phyloP scores from a whole-genome alignment of 257 asterid species.

The Gentiana straminea region DNA sequence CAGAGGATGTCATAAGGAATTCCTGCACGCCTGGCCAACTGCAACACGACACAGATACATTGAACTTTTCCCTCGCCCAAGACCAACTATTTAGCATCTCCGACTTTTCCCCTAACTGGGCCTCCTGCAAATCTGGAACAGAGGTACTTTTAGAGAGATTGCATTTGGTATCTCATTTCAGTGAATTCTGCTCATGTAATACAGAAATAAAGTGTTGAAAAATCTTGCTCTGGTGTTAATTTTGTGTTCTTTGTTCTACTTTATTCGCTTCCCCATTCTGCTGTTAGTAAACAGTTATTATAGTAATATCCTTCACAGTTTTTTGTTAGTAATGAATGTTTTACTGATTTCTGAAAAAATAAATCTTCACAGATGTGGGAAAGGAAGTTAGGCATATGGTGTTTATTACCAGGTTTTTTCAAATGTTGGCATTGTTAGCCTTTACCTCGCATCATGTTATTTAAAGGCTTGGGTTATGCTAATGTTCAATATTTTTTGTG shows the following conservation, averaged over 20 bases:
- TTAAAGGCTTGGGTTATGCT: too few species aligned
- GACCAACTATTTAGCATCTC: conserved; percentile 78
- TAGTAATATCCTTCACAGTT: not conserved
- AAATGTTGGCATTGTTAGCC: not conserved
- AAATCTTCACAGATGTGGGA: not conserved
- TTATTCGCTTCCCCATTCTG: too few species aligned
- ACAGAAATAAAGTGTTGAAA: too few species aligned
- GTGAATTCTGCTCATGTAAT: too few species aligned
- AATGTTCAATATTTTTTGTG: not conserved
- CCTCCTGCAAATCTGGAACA: conserved; percentile 48
- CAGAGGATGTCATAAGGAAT: conserved; percentile 46
- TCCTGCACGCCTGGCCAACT: conserved; percentile 50
- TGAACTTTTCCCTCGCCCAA: conserved; percentile 64
- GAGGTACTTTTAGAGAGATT: conserved; percentile 32
- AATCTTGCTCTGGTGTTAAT: too few species aligned
- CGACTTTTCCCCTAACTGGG: conserved; percentile 72
- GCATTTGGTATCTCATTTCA: not conserved
- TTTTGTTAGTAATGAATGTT: not conserved
- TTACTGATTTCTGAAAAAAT: not conserved
- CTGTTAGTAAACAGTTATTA: too few species aligned
- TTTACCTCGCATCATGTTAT: not conserved
- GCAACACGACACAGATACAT: conserved; percentile 51
- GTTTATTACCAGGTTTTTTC: not conserved
- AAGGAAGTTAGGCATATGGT: not conserved
- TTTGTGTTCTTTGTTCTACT: too few species aligned